Base-by-base conservation (phyloP, 1,284 basidiomycete species). In the Serendipita sp. region DNA sequence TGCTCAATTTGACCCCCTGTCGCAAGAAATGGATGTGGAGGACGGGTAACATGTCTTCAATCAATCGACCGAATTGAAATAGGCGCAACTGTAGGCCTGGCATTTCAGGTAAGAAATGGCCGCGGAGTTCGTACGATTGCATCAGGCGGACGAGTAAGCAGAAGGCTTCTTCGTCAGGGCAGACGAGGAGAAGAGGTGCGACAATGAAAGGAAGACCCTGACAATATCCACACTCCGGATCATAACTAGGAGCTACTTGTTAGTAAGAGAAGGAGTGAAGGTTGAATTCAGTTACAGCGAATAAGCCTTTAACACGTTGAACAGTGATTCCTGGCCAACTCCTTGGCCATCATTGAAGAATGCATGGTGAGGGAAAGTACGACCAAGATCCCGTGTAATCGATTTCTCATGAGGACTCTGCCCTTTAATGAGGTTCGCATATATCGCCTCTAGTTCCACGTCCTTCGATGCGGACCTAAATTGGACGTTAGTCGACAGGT, bases 31-130 rank as follows among this genome's bases (percentile, higher is more conserved):
- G 96, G 17, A 92, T 76, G 71, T 97, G 88, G 4, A 99, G 76
- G 5, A 95, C 85, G 2, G 95, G 95, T 1, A 97, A 76, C 3
- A 93, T 72, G 66, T 99, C 95, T 72, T 99, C 95, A 30, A 97
- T 76, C 55, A 98, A 75, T 17, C 95, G 87, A 72, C 99, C 96
- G 72, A 98, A 98, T 82, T 92, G 76, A 69, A 80, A 85, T 64
- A 99, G 78, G 15, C 95, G 88, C 49, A 95, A 76, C 72, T 98
- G 96, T 2, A 99, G 74, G 64, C 93, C 93, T 0, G 95, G 95
- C 95, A 99, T 99, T 69, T 99, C 94, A 3, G 95, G 94, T 13
- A 96, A 79, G 74, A 93, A 99, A 74, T 98, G 95, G 0, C 93
- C 93, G 60, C 95, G 84, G 2, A 99, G 78, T 71, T 95, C 94